Conservation (phyloP, 805 yeast genomes). For the Saccharomyces kudriavzevii region DNA sequence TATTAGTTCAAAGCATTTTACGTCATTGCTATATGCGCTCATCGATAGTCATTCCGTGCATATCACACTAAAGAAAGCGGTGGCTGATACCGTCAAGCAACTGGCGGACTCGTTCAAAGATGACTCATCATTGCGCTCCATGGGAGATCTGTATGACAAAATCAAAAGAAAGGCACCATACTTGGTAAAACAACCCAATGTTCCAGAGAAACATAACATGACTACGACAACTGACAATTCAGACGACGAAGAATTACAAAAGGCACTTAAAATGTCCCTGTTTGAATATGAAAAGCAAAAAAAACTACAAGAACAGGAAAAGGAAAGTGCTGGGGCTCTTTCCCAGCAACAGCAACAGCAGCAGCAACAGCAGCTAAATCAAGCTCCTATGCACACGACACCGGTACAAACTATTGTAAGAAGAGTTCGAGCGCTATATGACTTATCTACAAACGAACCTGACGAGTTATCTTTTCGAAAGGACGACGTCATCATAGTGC, state of each 20-base stretch:
- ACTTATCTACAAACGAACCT: constrained; percentile 65
- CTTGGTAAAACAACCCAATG: constrained; percentile 15
- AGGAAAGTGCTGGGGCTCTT: constrained; percentile 3
- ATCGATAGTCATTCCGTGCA: constrained; percentile 52
- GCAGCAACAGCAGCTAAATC: constrained; percentile 15
- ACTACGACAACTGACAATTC: constrained; percentile 37
- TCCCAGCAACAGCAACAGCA: constrained; percentile 6
- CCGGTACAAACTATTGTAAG: constrained; percentile 35
- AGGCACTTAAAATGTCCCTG: constrained; percentile 67
- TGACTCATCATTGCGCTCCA: constrained; percentile 71
- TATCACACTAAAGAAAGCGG: constrained; percentile 52
- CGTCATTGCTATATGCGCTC: constrained; percentile 40
- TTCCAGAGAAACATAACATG: constrained; percentile 50
- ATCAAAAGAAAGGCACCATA: constrained; percentile 39
- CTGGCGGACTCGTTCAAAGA: constrained; percentile 52
- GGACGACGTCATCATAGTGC: constrained; percentile 81
- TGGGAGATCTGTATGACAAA: constrained; percentile 51
- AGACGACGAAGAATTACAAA: constrained; percentile 76
- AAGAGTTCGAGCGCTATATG: constrained; percentile 79
- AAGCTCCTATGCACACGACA: constrained; percentile 6
- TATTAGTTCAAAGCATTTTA: constrained; percentile 51
- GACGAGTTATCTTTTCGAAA: constrained; percentile 81
- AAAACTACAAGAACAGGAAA: constrained; percentile 25
- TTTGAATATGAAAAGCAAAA: constrained; percentile 42
- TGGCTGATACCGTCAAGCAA: constrained; percentile 62